Evolutionary conservation across 768 basidiomycete species (phyloP).

Genomic region (Termitomyces sp.): DNA sequence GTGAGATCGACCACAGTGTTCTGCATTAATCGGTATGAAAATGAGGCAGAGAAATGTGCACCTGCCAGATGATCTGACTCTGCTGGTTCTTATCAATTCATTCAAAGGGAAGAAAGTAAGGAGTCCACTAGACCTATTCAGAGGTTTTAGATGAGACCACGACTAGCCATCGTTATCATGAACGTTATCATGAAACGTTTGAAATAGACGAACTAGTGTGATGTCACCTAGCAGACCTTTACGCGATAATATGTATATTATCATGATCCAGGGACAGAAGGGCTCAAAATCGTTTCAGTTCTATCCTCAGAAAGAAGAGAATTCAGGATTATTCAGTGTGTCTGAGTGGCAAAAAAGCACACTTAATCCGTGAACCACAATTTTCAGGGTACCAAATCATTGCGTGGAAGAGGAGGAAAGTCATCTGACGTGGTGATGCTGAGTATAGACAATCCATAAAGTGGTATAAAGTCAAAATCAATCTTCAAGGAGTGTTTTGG

Average conservation of each 20-base stretch:
- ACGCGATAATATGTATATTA: neutral
- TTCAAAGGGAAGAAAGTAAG: neutral
- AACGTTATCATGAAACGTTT: neutral
- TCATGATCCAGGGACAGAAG: neutral
- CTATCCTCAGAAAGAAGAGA: neutral
- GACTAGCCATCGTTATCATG: neutral
- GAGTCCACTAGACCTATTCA: neutral
- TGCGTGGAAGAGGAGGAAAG: neutral
- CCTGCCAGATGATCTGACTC: neutral
- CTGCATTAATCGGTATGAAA: neutral
- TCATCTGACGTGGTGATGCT: neutral
- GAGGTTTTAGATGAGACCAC: neutral
- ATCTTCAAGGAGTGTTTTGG: slow-evolving; percentile 26
- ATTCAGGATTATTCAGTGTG: too few relatives aligned
- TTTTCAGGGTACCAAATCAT: neutral
- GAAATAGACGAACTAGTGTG: neutral
- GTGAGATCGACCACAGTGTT: neutral
- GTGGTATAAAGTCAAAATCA: neutral
- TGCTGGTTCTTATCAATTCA: neutral
- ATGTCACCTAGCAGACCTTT: neutral
- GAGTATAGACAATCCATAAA: neutral
- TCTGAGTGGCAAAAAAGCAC: neutral
- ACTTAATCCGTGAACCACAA: neutral
- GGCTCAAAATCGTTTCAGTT: too few relatives aligned
- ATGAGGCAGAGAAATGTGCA: neutral